A percentile compares a stretch with the other conserved stretches of the same genome.
phyloP scores from a whole-genome alignment of 225 moss, liverwort and hornwort genomes.

The Pseudoscleropodium purum region DNA sequence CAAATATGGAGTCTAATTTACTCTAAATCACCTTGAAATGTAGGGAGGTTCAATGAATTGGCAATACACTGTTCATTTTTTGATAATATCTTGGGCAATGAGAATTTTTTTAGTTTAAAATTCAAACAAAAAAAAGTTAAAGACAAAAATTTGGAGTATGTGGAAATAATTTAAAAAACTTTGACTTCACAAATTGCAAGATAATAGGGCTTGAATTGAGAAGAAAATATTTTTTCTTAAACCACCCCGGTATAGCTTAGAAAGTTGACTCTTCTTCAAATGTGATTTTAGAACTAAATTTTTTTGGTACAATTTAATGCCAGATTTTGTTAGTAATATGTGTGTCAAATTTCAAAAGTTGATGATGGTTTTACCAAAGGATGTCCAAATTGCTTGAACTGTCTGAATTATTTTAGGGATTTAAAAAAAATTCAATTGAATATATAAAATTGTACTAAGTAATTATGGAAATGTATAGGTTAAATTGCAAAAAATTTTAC shows the following conservation, averaged over 20 bases:
- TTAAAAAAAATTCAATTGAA: not conserved
- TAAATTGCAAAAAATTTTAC: not conserved
- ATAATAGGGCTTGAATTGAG: not conserved
- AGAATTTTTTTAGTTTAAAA: not conserved
- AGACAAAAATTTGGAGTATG: not conserved
- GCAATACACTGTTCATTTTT: not conserved
- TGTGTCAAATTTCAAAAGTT: not conserved
- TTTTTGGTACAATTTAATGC: too few species aligned
- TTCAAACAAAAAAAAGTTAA: too few species aligned
- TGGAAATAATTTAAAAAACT: not conserved
- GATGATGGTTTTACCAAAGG: not conserved
- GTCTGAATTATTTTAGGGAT: not conserved
- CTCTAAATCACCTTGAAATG: not conserved
- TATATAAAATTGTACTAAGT: not conserved
- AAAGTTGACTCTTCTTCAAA: not conserved
- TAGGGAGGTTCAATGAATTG: not conserved
- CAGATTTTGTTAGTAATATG: too few species aligned
- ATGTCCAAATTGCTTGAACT: not conserved
- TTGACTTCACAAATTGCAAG: not conserved
- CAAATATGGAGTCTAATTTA: not conserved
- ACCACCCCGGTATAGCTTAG: accelerated
- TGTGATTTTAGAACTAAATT: not conserved
- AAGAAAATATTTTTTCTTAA: too few species aligned
- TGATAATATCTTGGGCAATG: not conserved
- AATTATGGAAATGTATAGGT: accelerated